A percentile compares a stretch with the other conserved stretches of the same genome.
Evolutionary conservation across 768 basidiomycete species (phyloP).

Genomic region (Crassisporium funariophilum): DNA sequence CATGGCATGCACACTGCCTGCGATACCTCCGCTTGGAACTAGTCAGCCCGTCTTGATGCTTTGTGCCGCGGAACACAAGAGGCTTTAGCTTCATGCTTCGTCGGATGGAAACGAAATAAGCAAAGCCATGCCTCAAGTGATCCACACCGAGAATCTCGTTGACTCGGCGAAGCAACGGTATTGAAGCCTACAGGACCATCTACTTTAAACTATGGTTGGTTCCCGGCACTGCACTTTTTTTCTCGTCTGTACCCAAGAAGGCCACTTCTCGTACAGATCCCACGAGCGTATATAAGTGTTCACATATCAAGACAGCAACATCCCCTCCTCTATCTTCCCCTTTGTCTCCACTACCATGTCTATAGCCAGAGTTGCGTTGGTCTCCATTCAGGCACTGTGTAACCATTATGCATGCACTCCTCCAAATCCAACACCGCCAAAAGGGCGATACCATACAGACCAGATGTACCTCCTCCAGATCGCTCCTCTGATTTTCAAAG

Average conservation of each 20-base stretch:
- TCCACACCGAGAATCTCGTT: slow-evolving; percentile 24
- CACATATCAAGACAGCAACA: slow-evolving; percentile 3
- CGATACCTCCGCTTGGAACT: too few relatives aligned
- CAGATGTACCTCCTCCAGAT: slow-evolving; percentile 55
- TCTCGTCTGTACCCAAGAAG: neutral
- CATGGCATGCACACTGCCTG: slow-evolving; percentile 2
- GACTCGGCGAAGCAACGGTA: slow-evolving; percentile 2
- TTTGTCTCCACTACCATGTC: slow-evolving; percentile 40
- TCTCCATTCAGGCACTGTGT: slow-evolving; percentile 48
- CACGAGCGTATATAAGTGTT: slow-evolving; percentile 21
- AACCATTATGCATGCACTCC: slow-evolving; percentile 58
- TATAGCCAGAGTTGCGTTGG: slow-evolving; percentile 46
- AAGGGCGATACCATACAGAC: slow-evolving; percentile 54
- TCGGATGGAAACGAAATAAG: slow-evolving; percentile 7
- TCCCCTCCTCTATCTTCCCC: slow-evolving; percentile 4
- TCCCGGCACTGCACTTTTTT: too few relatives aligned
- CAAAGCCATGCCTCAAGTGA: slow-evolving; percentile 19
- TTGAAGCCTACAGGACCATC: neutral
- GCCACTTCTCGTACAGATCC: slow-evolving; percentile 5
- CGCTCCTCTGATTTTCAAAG: slow-evolving; percentile 59
- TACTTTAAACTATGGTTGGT: slow-evolving; percentile 5
- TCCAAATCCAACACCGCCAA: slow-evolving; percentile 54
- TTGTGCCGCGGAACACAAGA: slow-evolving; percentile 13
- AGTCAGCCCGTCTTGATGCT: too few relatives aligned
- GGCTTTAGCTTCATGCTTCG: slow-evolving; percentile 2